Percentiles rank a stretch among this genome's conserved stretches.
Conservation (phyloP, 202 grass and related monocot species). For the Zoysia matrella region DNA sequence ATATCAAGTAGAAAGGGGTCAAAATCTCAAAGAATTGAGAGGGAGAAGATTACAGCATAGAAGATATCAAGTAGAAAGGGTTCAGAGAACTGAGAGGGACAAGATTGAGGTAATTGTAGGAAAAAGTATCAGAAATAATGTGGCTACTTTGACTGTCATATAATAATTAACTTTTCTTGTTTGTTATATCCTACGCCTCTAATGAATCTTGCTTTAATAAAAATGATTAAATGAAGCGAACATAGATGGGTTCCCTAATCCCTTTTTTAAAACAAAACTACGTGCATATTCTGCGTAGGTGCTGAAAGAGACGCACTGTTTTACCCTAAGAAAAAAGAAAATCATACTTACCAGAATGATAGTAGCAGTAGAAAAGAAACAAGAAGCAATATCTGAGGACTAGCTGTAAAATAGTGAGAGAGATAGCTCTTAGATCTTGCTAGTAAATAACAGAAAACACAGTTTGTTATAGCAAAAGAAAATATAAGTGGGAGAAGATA, state of each 20-base stretch:
- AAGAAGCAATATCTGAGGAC: constrained; percentile 94
- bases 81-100: too few relatives aligned
- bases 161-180: not conserved
- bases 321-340: too few relatives aligned
- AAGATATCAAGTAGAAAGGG: too few relatives aligned
- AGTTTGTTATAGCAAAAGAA: not conserved
- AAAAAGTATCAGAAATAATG: not conserved
- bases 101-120: not conserved
- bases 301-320: constrained; percentile 18
- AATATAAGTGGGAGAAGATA: constrained; percentile 33
- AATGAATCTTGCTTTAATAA: constrained; percentile 3
- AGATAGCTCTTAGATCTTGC: constrained; percentile 34
- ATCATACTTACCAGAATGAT: constrained; percentile 87
- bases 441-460: constrained; percentile 37
- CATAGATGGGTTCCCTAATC: not conserved
- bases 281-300: constrained; percentile 15
- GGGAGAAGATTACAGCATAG: too few relatives aligned
- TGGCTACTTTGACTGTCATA: not conserved
- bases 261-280: constrained; percentile 1
- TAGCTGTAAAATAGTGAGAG: constrained; percentile 71
- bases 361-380: constrained; percentile 90
- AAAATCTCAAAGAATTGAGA: too few relatives aligned
- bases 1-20: too few relatives aligned
- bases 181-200: constrained; percentile 1
- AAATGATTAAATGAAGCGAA: not conserved